Base-by-base conservation (phyloP, 306 rosid genomes). In the Albizia julibrissin region DNA sequence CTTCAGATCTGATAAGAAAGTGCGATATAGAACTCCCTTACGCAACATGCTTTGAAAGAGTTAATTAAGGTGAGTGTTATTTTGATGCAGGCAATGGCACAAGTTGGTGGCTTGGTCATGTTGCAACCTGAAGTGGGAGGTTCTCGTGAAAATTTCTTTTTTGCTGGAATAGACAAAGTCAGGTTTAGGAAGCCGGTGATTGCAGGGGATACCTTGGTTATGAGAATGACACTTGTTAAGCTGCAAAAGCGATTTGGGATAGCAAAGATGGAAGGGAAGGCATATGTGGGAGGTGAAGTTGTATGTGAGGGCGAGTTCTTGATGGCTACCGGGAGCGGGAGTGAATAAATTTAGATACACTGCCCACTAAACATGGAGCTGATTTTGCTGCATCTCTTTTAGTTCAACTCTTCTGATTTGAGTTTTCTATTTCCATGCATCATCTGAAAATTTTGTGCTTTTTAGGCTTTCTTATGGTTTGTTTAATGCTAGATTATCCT, bases 231-330 rank as follows among this genome's bases (percentile, higher is more conserved):
- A 44, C 97, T 94, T 14, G 50, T 68, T 6, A 94, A 94, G 92
- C 86, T 91, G 78, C 97, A 90, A 87, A 94, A 91, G 86, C 89
- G 95, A 78, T 90, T 93, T 86, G 98, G 97, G 52, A 87, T 93
- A 62, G 98, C 97, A 37, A 94, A 94, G 91, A 91, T 93, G 97
- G 97, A 91, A 77, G 98, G 97, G 42, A 94, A 93, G 89, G 95
- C 98, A 52, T 93, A 86, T 65, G 98, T 95, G 29, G 97, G 95
- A 77, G 95, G 98, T 24, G 98, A 94, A 46, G 89, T 94, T 62
- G 98, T 91, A 22, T 94, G 98, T 3, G 97, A 94, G 81, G 98
- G 96, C 8, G 97, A 95, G 83, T 92, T 92, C 84, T 86, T 91
- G 91, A 92, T 91, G 97, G 97, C 91, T 16, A 88, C 71, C 47